These are phyloP conservation scores for Linnemannia zychae DNA, from an alignment of 192 early-diverging fungal genomes.

Conservation along the genomic window DNA sequence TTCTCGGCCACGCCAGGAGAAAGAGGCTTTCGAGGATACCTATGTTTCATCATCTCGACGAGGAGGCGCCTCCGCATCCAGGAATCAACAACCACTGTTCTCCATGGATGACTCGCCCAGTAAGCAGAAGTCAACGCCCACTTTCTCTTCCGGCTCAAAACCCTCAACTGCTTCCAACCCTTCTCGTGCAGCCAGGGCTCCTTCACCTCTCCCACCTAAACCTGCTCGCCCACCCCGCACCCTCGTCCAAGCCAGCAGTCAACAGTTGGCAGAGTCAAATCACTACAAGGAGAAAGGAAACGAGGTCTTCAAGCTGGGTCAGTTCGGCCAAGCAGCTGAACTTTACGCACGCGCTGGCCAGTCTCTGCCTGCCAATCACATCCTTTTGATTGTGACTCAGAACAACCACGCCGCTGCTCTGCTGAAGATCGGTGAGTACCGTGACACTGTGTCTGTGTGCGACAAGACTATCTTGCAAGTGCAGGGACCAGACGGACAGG, in stretches of 20 bases:
- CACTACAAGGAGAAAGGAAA: constrained; percentile 77
- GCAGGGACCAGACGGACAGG: constrained; percentile 49
- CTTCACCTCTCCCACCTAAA: constrained; percentile 47
- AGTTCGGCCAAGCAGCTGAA: constrained; percentile 85
- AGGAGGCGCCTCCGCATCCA: constrained; percentile 10
- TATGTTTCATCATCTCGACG: constrained; percentile 59
- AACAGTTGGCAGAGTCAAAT: constrained; percentile 57
- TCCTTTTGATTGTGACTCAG: constrained; percentile 72
- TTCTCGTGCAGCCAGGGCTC: neutral
- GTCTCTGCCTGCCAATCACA: constrained; percentile 73
- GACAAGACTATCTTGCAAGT: constrained; percentile 53
- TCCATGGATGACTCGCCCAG: constrained; percentile 17
- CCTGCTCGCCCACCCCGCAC: constrained; percentile 45
- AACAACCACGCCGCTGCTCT: constrained; percentile 90
- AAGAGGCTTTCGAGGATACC: constrained; percentile 41
- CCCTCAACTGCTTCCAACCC: constrained; percentile 9
- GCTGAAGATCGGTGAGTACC: constrained; percentile 88
- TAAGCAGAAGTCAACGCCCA: neutral
- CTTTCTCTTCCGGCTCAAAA: neutral
- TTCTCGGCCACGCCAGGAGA: constrained; percentile 25
- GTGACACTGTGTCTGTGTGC: constrained; percentile 79
- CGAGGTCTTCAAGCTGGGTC: constrained; percentile 88
- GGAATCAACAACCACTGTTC: constrained; percentile 14
- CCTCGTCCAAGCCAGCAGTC: constrained; percentile 57
- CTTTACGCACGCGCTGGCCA: constrained; percentile 69